Percentiles rank a stretch among this genome's conserved stretches.
phyloP scores from a whole-genome alignment of 129 eudicot species.

The Flaveria brownii region DNA sequence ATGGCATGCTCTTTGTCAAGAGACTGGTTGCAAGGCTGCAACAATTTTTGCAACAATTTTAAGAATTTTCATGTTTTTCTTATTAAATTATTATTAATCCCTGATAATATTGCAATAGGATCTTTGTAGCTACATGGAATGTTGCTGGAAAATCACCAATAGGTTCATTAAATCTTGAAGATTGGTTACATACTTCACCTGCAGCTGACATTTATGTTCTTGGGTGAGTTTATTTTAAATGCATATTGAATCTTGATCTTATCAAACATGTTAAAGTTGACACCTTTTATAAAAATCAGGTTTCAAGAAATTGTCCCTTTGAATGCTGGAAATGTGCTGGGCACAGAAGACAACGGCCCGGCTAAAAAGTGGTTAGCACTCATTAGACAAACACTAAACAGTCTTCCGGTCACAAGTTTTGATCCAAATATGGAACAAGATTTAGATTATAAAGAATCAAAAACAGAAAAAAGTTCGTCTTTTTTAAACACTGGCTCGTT shows the following conservation, averaged over 20 bases:
- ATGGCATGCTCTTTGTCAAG: slow-evolving; percentile 6
- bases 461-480: slow-evolving; percentile 44
- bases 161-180: slow-evolving; percentile 73
- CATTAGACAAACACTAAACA: slow-evolving; percentile 70
- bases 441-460: slow-evolving; percentile 65
- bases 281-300: slow-evolving; percentile 36
- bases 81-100: not conserved
- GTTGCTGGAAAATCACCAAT: slow-evolving; percentile 96
- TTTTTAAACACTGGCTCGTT: slow-evolving; percentile 61
- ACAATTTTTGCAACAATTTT: slow-evolving; percentile 6
- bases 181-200: slow-evolving; percentile 93
- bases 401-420: slow-evolving; percentile 65
- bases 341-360: slow-evolving; percentile 91
- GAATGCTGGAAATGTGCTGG: slow-evolving; percentile 95
- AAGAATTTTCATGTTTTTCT: not conserved
- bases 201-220: slow-evolving; percentile 94
- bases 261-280: slow-evolving; percentile 1
- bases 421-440: slow-evolving; percentile 58
- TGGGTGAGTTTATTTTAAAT: slow-evolving; percentile 53
- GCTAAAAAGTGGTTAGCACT: slow-evolving; percentile 87
- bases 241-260: slow-evolving; percentile 12
- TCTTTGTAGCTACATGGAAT: slow-evolving; percentile 98
- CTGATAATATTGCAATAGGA: slow-evolving; percentile 37
- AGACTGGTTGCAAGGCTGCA: not conserved
- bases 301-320: slow-evolving; percentile 97